Base-by-base conservation (phyloP, 2,329 filamentous ascomycete species). In the Stagonosporopsis tanaceti region DNA sequence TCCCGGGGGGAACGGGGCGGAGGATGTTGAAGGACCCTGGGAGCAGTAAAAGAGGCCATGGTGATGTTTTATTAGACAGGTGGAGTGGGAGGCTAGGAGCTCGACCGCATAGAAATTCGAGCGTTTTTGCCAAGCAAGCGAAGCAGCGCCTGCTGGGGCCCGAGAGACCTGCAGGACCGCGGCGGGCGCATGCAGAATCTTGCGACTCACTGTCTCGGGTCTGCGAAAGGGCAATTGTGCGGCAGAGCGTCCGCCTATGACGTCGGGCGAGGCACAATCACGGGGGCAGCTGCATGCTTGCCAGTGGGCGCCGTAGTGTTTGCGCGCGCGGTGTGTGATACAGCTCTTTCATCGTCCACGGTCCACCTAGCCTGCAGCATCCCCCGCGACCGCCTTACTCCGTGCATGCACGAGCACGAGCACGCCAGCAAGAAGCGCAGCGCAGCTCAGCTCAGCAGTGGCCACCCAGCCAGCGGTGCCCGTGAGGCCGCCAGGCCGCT, bases 1-100 rank as follows among this genome's bases (percentile, higher is more conserved):
- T 79, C 78, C 79, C 79, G 77, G 76, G 79, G 78, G 74, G 76
- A 78, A 79, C 79, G 78, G 77, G 78, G 77, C 77, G 79, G 79
- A 77, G 77, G 77, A 76, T 73, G 75, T 66, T 76, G 69, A 71
- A 74, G 66, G 66, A 76, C 75, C 77, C 77, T 79, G 71, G 63
- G 68, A 68, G 76, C 72, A 72, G 69, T 67, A 68, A 72, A 72
- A 72, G 70, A 69, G 71, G 64, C 66, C 72, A 76, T 76, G 73
- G 73, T 76, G 71, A 67, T 70, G 73, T 67, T 67, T 68, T 73
- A 69, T 70, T 73, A 57, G 54, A 53, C 50, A 53, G 54, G 54
- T 57, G 66, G 63, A 65, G 67, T 69, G 67, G 59, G 67, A 50
- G 59, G 44, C 54, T 57, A 57, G 54, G 54, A 53, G 48, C 48